phyloP scores from a whole-genome alignment of 179 eudicot genomes.

The Drosera spatulata region DNA sequence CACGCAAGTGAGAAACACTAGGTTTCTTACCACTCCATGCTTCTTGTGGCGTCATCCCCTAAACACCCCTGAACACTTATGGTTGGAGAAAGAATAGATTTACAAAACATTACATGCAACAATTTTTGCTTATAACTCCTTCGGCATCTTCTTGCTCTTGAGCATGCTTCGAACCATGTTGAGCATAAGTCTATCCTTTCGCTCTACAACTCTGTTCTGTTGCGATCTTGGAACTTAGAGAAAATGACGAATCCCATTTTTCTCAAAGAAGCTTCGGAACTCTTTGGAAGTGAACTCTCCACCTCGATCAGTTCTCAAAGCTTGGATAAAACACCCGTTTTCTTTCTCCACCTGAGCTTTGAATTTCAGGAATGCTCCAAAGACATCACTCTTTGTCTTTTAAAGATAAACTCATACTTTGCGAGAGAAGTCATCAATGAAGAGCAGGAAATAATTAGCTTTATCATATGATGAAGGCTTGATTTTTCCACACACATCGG shows the following conservation, averaged over 20 bases:
- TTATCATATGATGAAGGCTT: not conserved
- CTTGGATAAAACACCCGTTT: no score
- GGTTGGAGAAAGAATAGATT: not conserved
- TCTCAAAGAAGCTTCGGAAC: no score
- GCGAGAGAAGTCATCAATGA: not conserved
- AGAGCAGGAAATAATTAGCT: not conserved
- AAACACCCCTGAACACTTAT: not conserved
- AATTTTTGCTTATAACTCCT: not conserved
- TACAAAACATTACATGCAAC: not conserved
- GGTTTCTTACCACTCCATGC: not conserved
- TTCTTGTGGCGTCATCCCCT: not conserved
- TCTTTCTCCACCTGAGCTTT: no score
- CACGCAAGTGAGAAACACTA: not conserved
- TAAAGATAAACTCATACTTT: not conserved
- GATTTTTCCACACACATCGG: not conserved
- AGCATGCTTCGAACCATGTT: not conserved
- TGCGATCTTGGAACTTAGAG: not conserved
- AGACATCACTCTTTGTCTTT: not conserved
- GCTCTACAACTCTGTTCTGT: not conserved
- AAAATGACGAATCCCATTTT: not conserved
- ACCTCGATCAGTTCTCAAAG: no score
- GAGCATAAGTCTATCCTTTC: not conserved
- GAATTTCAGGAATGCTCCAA: not conserved
- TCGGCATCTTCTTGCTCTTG: no score
- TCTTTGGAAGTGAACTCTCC: no score